Percentiles rank a stretch among this genome's conserved stretches.
Conservation (phyloP, 1,284 basidiomycete genomes). For the Ganoderma sinense region DNA sequence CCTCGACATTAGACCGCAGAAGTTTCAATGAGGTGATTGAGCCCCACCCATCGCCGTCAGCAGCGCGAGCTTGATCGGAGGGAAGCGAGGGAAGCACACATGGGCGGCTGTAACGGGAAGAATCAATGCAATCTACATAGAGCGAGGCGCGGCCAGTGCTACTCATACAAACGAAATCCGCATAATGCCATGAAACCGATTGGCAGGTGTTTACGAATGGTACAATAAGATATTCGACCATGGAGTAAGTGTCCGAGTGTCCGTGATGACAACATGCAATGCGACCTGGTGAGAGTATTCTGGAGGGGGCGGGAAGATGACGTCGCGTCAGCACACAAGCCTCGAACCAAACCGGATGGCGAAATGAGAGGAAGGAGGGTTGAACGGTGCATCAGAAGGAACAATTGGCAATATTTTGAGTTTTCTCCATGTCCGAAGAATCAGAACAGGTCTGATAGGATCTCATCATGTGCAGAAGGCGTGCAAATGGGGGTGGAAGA, state of each 20-base stretch:
- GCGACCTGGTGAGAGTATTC: conserved; percentile 3
- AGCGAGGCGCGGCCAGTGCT: neutral
- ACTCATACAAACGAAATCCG: neutral
- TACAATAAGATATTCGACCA: conserved; percentile 3
- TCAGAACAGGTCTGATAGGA: conserved; percentile 50
- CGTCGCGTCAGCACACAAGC: conserved; percentile 8
- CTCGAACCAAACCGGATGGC: neutral
- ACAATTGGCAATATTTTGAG: conserved; percentile 42
- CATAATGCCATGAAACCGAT: neutral
- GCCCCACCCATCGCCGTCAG: neutral
- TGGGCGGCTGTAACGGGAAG: neutral
- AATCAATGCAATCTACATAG: neutral
- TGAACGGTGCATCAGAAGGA: conserved; percentile 38
- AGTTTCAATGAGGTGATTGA: neutral
- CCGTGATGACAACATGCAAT: conserved; percentile 1
- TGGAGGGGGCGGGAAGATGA: neutral
- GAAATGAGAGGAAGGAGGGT: neutral
- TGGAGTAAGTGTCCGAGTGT: neutral
- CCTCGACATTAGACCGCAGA: neutral
- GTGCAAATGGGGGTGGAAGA: neutral
- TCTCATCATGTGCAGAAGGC: conserved; percentile 38
- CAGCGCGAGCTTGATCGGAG: neutral
- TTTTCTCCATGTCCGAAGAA: conserved; percentile 41
- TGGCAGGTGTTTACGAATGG: neutral
- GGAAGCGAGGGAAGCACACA: neutral